A percentile compares a stretch with the other conserved stretches of the same genome.
phyloP scores from a whole-genome alignment of 768 basidiomycete genomes.

The Trametes maxima region DNA sequence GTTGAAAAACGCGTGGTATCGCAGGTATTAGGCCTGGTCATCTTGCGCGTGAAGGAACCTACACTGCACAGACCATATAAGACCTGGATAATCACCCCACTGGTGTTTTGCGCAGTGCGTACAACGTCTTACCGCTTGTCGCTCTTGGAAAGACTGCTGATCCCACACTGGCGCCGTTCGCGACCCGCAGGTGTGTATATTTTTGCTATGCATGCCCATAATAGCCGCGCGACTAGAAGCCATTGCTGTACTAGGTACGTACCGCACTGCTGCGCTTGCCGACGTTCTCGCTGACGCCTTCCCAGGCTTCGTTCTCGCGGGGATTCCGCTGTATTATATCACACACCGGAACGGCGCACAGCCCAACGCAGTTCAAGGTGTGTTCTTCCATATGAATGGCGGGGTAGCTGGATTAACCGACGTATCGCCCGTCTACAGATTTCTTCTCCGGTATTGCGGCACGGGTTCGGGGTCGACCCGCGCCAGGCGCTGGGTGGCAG shows the following conservation, averaged over 20 bases:
- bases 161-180: not conserved
- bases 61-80: slow-evolving; percentile 88
- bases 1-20: not conserved
- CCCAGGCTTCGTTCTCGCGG: slow-evolving; percentile 74
- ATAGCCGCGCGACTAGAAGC: slow-evolving; percentile 92
- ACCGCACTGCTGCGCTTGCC: slow-evolving; percentile 2
- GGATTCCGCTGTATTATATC: slow-evolving; percentile 82
- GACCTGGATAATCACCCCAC: slow-evolving; percentile 88
- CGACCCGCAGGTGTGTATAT: slow-evolving; percentile 70
- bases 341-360: slow-evolving; percentile 57
- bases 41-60: slow-evolving; percentile 90
- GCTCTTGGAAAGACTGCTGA: not conserved
- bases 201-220: slow-evolving; percentile 91
- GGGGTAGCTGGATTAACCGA: not conserved
- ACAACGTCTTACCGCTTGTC: not conserved
- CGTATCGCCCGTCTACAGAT: slow-evolving; percentile 35
- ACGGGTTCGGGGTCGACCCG: slow-evolving; percentile 53
- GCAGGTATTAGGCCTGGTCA: slow-evolving; percentile 85
- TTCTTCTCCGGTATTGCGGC: slow-evolving; percentile 46
- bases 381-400: not conserved
- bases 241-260: slow-evolving; percentile 79
- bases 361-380: slow-evolving; percentile 18
- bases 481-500: slow-evolving; percentile 69
- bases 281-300: not conserved
- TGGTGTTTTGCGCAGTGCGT: slow-evolving; percentile 84